These are phyloP conservation scores for Leccinum subtestaceum DNA, from an alignment of 768 basidiomycete genomes.

Conservation along the genomic window DNA sequence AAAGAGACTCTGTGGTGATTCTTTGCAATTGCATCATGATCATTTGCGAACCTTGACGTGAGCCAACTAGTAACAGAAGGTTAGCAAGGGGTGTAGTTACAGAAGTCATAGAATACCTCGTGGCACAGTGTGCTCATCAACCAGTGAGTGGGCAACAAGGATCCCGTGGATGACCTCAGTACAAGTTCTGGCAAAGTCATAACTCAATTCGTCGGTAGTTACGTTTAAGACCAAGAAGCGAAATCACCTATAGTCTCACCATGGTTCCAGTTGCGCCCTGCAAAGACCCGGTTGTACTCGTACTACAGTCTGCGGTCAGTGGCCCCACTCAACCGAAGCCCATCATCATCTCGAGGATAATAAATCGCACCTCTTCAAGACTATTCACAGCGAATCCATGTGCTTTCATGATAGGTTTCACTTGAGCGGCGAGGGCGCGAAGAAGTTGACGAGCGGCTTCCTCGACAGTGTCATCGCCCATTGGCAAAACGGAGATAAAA, in stretches of 20 bases:
- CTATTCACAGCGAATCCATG: slow-evolving; percentile 77
- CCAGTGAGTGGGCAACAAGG: slow-evolving; percentile 61
- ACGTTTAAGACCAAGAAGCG: not conserved
- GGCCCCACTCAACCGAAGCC: not conserved
- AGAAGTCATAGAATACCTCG: slow-evolving; percentile 49
- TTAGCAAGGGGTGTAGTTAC: slow-evolving; percentile 6
- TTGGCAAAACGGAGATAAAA: slow-evolving; percentile 64
- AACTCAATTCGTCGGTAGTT: not conserved
- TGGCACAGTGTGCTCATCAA: slow-evolving; percentile 79
- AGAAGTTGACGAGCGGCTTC: slow-evolving; percentile 71
- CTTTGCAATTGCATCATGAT: not conserved
- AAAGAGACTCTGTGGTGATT: not conserved
- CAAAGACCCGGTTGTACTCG: slow-evolving; percentile 73
- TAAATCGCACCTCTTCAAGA: slow-evolving; percentile 67
- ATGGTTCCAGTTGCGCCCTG: slow-evolving; percentile 81
- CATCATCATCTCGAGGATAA: not conserved
- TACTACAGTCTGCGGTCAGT: slow-evolving; percentile 46
- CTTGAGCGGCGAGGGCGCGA: slow-evolving; percentile 79
- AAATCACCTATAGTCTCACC: slow-evolving; percentile 72
- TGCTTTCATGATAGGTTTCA: slow-evolving; percentile 77
- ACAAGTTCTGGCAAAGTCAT: slow-evolving; percentile 60
- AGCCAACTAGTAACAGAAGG: slow-evolving; percentile 51
- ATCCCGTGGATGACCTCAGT: slow-evolving; percentile 57
- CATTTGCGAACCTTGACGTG: slow-evolving; percentile 64
- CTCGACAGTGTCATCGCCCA: slow-evolving; percentile 39